Percentiles rank a stretch among this genome's conserved stretches.
Evolutionary conservation across 805 yeast genomes (phyloP).

Genomic region (Yarrowia deformans): DNA sequence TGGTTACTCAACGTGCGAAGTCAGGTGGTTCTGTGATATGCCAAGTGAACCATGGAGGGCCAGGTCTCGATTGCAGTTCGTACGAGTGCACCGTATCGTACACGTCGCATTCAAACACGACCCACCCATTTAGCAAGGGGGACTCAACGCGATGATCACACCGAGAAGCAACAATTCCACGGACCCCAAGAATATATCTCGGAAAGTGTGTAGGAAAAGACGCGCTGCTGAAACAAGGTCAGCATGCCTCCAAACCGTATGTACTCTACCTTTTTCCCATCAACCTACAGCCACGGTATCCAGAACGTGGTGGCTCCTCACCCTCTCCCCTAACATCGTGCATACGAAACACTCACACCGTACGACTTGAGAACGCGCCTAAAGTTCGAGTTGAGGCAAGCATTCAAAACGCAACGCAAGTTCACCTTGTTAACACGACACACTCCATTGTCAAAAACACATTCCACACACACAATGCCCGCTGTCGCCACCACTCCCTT

Average conservation of each 20-base stretch:
- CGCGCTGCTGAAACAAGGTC: neutral
- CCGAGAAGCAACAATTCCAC: neutral
- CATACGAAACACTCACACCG: conserved; percentile 1
- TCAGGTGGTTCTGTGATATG: neutral
- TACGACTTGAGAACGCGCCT: conserved; percentile 24
- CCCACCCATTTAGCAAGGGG: neutral
- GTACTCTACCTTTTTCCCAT: neutral
- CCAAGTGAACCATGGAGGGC: no score
- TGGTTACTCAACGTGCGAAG: no score
- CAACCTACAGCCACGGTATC: neutral
- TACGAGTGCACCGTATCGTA: no score
- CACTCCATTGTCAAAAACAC: conserved; percentile 13
- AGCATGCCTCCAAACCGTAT: neutral
- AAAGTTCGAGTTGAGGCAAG: conserved; percentile 16
- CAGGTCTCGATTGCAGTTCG: no score
- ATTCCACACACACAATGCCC: conserved; percentile 20
- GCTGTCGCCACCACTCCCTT: conserved; percentile 72
- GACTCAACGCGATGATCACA: neutral
- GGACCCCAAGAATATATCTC: neutral
- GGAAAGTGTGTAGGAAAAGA: neutral
- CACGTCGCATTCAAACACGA: no score
- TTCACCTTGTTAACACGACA: conserved; percentile 9
- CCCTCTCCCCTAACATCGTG: conserved; percentile 30
- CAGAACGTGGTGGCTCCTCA: neutral
- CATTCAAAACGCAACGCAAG: conserved; percentile 20